Percentiles rank a stretch among this genome's conserved stretches.
phyloP scores from a whole-genome alignment of 1,284 basidiomycete species.

The Volvariella volvacea region DNA sequence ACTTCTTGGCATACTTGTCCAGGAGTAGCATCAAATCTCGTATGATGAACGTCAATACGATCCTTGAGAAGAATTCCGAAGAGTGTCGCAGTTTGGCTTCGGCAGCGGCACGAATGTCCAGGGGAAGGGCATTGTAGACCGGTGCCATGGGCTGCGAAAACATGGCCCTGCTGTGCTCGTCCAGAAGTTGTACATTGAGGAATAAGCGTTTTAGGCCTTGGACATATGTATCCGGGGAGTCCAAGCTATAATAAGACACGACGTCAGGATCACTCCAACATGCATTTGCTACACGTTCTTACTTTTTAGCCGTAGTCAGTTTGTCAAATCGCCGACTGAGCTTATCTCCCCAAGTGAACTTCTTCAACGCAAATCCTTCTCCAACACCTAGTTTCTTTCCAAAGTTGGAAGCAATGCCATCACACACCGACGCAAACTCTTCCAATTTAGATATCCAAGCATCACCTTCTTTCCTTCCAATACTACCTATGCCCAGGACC shows the following conservation, averaged over 20 bases:
- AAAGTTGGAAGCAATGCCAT: constrained; percentile 78
- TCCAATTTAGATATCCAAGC: constrained; percentile 65
- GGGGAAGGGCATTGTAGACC: constrained; percentile 65
- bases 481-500: constrained; percentile 61
- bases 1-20: constrained; percentile 89
- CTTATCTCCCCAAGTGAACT: constrained; percentile 76
- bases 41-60: constrained; percentile 89
- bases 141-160: constrained; percentile 56
- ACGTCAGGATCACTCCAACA: constrained; percentile 7
- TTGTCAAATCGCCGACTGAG: constrained; percentile 82
- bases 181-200: constrained; percentile 70
- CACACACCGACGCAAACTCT: constrained; percentile 72
- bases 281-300: too few relatives aligned
- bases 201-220: constrained; percentile 76
- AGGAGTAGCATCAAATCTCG: constrained; percentile 78
- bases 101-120: constrained; percentile 55
- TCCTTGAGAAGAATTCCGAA: constrained; percentile 88
- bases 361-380: constrained; percentile 78
- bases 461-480: constrained; percentile 67
- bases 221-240: constrained; percentile 85
- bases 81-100: constrained; percentile 73
- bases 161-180: constrained; percentile 80
- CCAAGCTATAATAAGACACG: constrained; percentile 53
- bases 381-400: constrained; percentile 87
- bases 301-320: constrained; percentile 89